Conservation (phyloP, 371 early-diverging fungal species). For the Mycotypha africana region DNA sequence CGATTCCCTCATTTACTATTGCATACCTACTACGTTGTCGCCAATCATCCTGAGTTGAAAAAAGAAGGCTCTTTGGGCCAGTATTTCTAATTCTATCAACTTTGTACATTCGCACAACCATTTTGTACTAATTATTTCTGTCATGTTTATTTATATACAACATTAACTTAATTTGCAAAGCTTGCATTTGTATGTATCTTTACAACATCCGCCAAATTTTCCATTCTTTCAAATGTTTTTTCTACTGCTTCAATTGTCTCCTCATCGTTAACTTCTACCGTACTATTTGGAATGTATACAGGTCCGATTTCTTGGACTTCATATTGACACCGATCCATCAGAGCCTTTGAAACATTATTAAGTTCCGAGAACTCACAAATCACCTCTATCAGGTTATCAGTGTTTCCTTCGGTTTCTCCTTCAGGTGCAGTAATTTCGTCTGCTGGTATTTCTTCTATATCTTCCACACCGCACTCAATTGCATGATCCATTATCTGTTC, state of each 20-base stretch:
- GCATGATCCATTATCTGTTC: slow-evolving; percentile 55
- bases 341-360: slow-evolving; percentile 25
- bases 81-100: slow-evolving; percentile 64
- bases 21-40: slow-evolving; percentile 63
- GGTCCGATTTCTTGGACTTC: slow-evolving; percentile 41
- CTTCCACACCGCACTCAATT: slow-evolving; percentile 59
- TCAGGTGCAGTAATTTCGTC: no score
- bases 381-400: slow-evolving; percentile 21
- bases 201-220: slow-evolving; percentile 52
- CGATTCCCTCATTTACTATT: slow-evolving; percentile 87
- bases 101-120: no score
- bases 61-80: slow-evolving; percentile 62
- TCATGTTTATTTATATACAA: no score
- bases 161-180: no score
- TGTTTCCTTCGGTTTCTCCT: no score
- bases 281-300: slow-evolving; percentile 37
- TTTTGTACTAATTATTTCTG: no score
- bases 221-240: slow-evolving; percentile 45
- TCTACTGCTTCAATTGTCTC: slow-evolving; percentile 32
- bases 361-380: slow-evolving; percentile 47
- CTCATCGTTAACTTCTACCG: slow-evolving; percentile 30
- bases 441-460: slow-evolving; percentile 44
- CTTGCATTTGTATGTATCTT: slow-evolving; percentile 53
- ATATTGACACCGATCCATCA: slow-evolving; percentile 31
- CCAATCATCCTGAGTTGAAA: slow-evolving; percentile 45